These are phyloP conservation scores for Auxenochlorella pyrenoidosa DNA, from an alignment of 139 green algal genomes.

Conservation along the genomic window DNA sequence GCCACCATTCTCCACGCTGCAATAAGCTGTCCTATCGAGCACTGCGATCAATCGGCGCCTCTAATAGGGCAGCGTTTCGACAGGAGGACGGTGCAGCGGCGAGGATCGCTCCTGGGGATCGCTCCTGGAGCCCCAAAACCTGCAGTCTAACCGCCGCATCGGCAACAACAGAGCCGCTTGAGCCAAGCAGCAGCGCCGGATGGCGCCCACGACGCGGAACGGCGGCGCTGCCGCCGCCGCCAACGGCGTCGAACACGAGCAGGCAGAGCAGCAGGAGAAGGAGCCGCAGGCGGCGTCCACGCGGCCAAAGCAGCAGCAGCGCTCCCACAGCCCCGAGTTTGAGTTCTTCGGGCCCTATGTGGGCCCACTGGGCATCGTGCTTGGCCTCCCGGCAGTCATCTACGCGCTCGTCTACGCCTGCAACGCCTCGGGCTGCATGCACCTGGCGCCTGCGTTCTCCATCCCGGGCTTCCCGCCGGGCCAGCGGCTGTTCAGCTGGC, in stretches of 20 bases:
- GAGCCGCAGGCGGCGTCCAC: background rate
- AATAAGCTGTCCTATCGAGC: no score
- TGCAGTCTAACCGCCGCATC: no score
- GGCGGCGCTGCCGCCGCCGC: background rate
- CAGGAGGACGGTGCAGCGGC: no score
- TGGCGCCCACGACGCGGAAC: background rate
- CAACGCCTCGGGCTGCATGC: slow-evolving; percentile 55
- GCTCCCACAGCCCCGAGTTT: background rate
- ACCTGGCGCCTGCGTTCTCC: slow-evolving; percentile 4
- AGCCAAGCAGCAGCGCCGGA: background rate
- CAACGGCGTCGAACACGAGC: background rate
- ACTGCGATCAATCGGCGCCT: no score
- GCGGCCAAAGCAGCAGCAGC: background rate
- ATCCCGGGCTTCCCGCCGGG: slow-evolving; percentile 36
- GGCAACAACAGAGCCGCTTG: no score
- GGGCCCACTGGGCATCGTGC: slow-evolving; percentile 67
- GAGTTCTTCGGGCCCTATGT: slow-evolving; percentile 77
- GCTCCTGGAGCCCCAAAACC: no score
- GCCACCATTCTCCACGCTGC: no score
- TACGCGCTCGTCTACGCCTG: slow-evolving; percentile 66
- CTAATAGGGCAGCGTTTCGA: no score
- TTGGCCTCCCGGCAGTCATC: slow-evolving; percentile 66
- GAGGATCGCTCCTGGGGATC: no score
- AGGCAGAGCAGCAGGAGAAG: background rate
- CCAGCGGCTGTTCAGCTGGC: slow-evolving; percentile 59